Base-by-base conservation (phyloP, 108 stramenopile species). In the Cyclotella sp. region DNA sequence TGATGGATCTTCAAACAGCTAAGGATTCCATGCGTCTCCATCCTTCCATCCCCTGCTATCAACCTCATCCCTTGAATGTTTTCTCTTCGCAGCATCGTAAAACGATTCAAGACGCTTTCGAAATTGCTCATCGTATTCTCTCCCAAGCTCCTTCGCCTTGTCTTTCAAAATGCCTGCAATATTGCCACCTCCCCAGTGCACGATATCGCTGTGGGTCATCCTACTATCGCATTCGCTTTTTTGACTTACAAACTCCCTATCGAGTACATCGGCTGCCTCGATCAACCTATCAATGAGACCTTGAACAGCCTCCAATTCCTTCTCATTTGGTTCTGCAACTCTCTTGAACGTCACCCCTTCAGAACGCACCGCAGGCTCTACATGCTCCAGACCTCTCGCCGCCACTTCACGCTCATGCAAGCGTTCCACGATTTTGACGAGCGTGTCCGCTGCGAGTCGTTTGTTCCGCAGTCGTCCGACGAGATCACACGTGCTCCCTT, bases 61-160 rank as follows among this genome's bases (percentile, higher is more conserved):
- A 54, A 82, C 53, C 29, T 75, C 79, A 61, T 82, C 73, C 61
- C 66, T 84, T 26, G 60, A 44, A 41, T 84, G 79, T 62, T 85
- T 77, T 53, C 51, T 85, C 45, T 59, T 70, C 3, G 85, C 85
- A 28, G 85, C 85, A 8, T 85, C 85, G 57, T 81, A 83, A 62
- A 85, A 85, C 16, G 70, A 72, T 60, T 79, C 82, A 49, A 75
- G 45, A 42, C 85, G 65, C 42, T 82, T 83, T 27, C 52, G 66
- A 57, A 85, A 85, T 66, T 81, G 79, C 21, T 85, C 85, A 63
- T 85, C 85, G 55, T 85, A 76, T 39, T 71, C 85, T 40, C 85
- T 26, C 3, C 77, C 73, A n/a, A 85, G 49, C 41, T 74, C 71
- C 29, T 85, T 82, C 3, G 55, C 60, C 82, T 79, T 82, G 24